phyloP scores from a whole-genome alignment of 306 rosid genomes.

The Abrus pulchellus region DNA sequence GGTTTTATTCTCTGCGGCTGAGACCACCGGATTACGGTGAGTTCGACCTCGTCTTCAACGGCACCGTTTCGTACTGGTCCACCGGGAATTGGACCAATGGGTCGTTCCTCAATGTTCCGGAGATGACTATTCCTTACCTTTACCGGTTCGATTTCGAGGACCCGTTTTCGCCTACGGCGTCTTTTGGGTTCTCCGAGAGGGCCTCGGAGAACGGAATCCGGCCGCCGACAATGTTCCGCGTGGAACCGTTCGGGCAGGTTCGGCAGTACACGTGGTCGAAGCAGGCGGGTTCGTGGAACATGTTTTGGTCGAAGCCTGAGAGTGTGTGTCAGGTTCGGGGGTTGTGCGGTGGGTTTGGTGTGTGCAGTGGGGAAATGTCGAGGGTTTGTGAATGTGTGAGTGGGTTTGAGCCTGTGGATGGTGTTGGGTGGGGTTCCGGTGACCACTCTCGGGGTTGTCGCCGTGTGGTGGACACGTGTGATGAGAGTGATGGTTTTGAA shows the following conservation, averaged over 20 bases:
- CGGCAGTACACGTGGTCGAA: slow-evolving; percentile 73
- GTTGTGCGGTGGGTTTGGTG: slow-evolving; percentile 70
- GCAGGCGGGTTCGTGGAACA: slow-evolving; percentile 66
- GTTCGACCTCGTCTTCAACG: slow-evolving; percentile 71
- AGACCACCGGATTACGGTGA: slow-evolving; percentile 63
- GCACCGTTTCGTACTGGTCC: slow-evolving; percentile 62
- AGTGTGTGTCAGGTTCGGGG: slow-evolving; percentile 57
- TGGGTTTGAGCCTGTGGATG: slow-evolving; percentile 63
- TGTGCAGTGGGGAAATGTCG: slow-evolving; percentile 43
- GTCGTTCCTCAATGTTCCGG: slow-evolving; percentile 62
- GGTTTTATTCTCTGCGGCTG: slow-evolving; percentile 70
- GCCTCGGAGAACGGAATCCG: slow-evolving; percentile 48
- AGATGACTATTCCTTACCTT: slow-evolving; percentile 73
- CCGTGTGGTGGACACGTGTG: slow-evolving; percentile 46
- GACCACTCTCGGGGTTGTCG: slow-evolving; percentile 69
- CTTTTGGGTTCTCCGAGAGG: slow-evolving; percentile 74
- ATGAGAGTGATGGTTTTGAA: slow-evolving; percentile 50
- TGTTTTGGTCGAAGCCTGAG: slow-evolving; percentile 72
- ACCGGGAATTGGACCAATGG: slow-evolving; percentile 77
- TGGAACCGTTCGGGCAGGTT: slow-evolving; percentile 66
- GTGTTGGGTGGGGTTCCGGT: slow-evolving; percentile 56
- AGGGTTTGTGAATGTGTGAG: slow-evolving; percentile 57
- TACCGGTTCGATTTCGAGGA: slow-evolving; percentile 64
- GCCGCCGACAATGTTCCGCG: slow-evolving; percentile 64
- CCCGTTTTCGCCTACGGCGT: slow-evolving; percentile 63